Conservation (phyloP, 768 basidiomycete genomes). For the Dictyophora rubrovolvata region DNA sequence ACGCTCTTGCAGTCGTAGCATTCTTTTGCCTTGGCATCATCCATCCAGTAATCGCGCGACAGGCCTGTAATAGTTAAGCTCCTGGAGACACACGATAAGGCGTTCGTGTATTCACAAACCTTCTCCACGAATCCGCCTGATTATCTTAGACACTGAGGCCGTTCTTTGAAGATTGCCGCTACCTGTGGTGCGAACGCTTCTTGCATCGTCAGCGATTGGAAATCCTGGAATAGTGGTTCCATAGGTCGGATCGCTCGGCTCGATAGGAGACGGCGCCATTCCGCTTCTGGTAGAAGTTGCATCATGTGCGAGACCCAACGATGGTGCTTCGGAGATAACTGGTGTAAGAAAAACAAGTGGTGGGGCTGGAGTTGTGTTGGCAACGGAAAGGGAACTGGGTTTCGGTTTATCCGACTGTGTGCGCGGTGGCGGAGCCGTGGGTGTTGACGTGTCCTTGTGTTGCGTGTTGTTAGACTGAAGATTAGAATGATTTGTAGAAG, state of each 20-base stretch:
- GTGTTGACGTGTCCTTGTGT: constrained; percentile 21
- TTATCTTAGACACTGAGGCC: constrained; percentile 84
- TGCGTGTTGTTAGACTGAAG: constrained; percentile 20
- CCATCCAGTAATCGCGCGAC: constrained; percentile 97
- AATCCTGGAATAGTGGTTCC: constrained; percentile 85
- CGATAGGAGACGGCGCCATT: constrained; percentile 38
- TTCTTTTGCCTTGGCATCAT: constrained; percentile 89
- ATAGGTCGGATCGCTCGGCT: constrained; percentile 44
- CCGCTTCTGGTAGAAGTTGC: constrained; percentile 44
- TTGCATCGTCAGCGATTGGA: constrained; percentile 82
- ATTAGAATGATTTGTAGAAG: constrained; percentile 24
- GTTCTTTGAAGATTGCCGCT: constrained; percentile 55
- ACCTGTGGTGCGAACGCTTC: constrained; percentile 67
- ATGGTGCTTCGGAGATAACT: constrained; percentile 68
- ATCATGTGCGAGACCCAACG: constrained; percentile 58
- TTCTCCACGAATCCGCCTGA: constrained; percentile 83
- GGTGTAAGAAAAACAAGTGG: constrained; percentile 81
- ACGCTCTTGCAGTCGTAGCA: constrained; percentile 93
- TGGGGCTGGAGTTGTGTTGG: constrained; percentile 52
- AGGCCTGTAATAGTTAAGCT: constrained; percentile 40
- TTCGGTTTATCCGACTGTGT: constrained; percentile 44
- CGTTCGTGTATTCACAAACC: constrained; percentile 32
- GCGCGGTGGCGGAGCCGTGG: constrained; percentile 34
- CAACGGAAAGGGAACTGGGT: constrained; percentile 38
- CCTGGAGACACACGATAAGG: background rate